Base-by-base conservation (phyloP, 1,139 yeast species). In the Diutina sp. region DNA sequence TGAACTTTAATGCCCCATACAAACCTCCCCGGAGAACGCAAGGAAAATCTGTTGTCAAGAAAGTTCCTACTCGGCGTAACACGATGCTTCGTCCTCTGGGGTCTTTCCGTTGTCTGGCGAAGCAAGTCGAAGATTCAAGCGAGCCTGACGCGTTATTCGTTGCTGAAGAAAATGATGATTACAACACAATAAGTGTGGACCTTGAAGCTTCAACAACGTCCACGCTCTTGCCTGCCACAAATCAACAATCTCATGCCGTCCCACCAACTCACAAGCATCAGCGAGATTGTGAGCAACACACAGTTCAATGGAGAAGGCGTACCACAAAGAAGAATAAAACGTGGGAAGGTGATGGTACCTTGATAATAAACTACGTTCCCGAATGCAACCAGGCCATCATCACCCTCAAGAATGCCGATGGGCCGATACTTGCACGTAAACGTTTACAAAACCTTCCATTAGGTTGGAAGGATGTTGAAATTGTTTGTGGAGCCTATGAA, bases 341-440 rank as follows among this genome's bases (percentile, higher is more conserved):
- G 0, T 93, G 99, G 99, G 95, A 90, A 58, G 96, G 96, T 3
- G 99, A 93, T 69, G 98, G 97, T 0, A 68, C 70, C 30, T 73
- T 88, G 6, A 63, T 61, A 1, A 62, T 64, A 14, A 50, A 38
- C 25, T 11, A 29, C 3, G 9, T 25, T 4, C n/a, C 35, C 29
- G 51, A 47, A 14, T 16, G 14, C 12, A 28, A 47, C 21, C 51
- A 47, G n/a, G 35, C 30, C 5, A 29, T 28, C 4, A 12, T 47
- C 7, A 29, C 35, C 9, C 51, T 47, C n/a, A 30, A 30, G 30
- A 16, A 47, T 47, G 38, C 16, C n/a, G 51, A 47, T 47, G 51
- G 51, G 11, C 9, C 21, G 21, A 16, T 47, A n/a, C 18, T 47
- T 9, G 46, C 55, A 55, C 30, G 57, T 61, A 45, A 61, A 57